These are phyloP conservation scores for Penicillium sp. DNA, from an alignment of 2,329 filamentous ascomycete species.

Conservation along the genomic window DNA sequence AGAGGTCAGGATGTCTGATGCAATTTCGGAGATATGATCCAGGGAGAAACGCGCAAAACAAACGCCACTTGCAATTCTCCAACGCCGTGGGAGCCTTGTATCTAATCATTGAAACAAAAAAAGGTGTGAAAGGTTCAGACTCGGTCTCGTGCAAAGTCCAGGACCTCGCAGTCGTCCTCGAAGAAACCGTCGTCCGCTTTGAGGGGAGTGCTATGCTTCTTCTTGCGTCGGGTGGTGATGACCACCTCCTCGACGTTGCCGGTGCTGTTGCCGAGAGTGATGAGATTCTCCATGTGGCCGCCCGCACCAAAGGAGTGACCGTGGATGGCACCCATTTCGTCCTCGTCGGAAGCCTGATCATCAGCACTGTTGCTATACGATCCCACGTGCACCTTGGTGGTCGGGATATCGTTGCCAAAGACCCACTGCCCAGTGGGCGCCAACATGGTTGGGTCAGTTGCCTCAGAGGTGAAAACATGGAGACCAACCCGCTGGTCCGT, in stretches of 20 bases:
- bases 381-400: slow-evolving; percentile 46
- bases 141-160: slow-evolving; percentile 70
- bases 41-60: slow-evolving; percentile 3
- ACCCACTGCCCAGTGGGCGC: slow-evolving; percentile 45
- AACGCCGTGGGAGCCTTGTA: slow-evolving; percentile 15
- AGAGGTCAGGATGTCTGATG: slow-evolving; percentile 16
- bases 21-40: slow-evolving; percentile 15
- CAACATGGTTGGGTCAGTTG: slow-evolving; percentile 41
- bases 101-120: slow-evolving; percentile 16
- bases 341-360: slow-evolving; percentile 36
- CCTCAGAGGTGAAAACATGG: slow-evolving; percentile 56
- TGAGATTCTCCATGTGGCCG: slow-evolving; percentile 46
- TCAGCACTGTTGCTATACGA: slow-evolving; percentile 41
- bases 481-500: slow-evolving; percentile 81
- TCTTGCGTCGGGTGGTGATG: slow-evolving; percentile 70
- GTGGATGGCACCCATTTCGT: slow-evolving; percentile 22
- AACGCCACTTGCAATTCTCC: slow-evolving; percentile 15
- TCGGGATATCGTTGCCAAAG: slow-evolving; percentile 50
- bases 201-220: slow-evolving; percentile 39
- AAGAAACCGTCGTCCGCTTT: slow-evolving; percentile 68
- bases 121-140: slow-evolving; percentile 36
- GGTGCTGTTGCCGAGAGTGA: slow-evolving; percentile 50
- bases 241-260: slow-evolving; percentile 71
- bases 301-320: slow-evolving; percentile 30
- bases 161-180: slow-evolving; percentile 85